Conservation (phyloP, 2,329 filamentous ascomycete species). For the Ascochyta pisi region DNA sequence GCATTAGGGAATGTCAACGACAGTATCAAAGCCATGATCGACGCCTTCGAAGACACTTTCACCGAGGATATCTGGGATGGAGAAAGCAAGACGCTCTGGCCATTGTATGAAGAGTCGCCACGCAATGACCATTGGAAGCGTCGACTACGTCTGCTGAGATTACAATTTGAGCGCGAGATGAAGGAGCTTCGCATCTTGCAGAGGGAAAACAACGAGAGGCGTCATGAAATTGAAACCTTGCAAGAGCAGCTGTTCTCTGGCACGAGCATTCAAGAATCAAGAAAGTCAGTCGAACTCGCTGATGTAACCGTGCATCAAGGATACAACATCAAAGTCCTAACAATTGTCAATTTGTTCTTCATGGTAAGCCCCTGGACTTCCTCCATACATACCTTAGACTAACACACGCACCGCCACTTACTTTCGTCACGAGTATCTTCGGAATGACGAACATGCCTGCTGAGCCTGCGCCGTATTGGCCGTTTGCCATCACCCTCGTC, state of each 20-base stretch:
- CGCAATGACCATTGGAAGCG: conserved; percentile 59
- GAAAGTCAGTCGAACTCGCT: conserved; percentile 64
- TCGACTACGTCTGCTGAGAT: conserved; percentile 55
- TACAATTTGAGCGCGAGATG: conserved; percentile 61
- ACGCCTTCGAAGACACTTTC: conserved; percentile 64
- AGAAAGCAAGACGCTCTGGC: conserved; percentile 63
- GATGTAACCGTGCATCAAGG: conserved; percentile 64
- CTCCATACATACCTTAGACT: neutral
- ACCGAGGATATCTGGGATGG: conserved; percentile 66
- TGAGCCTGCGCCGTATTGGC: conserved; percentile 44
- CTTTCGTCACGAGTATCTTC: conserved; percentile 67
- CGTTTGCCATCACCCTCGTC: conserved; percentile 51
- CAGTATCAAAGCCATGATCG: conserved; percentile 64
- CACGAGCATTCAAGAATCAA: conserved; percentile 67
- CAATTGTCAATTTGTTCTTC: conserved; percentile 67
- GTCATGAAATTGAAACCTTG: conserved; percentile 63
- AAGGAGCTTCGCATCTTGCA: conserved; percentile 57
- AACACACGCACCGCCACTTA: conserved; percentile 53
- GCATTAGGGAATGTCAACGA: conserved; percentile 67
- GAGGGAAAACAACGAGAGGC: conserved; percentile 60
- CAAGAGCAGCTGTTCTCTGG: conserved; percentile 69
- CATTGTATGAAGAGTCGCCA: conserved; percentile 56
- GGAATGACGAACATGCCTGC: conserved; percentile 59
- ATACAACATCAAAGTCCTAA: conserved; percentile 65
- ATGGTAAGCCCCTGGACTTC: conserved; percentile 38